Base-by-base conservation (phyloP, 2,329 filamentous ascomycete genomes). In the Bipolaris cookei region DNA sequence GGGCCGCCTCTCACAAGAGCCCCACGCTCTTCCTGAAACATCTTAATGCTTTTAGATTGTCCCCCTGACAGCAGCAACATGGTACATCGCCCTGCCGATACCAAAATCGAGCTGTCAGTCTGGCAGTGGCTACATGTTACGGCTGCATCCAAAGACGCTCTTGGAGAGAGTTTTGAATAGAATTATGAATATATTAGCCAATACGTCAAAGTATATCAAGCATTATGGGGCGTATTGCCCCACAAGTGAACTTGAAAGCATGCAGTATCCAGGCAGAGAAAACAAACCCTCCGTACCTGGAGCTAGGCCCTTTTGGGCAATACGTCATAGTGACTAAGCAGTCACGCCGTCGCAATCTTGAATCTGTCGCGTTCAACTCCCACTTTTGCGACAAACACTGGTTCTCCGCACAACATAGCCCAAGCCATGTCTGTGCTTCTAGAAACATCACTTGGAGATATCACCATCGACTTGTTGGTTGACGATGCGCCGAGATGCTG, bases 401-500 rank as follows among this genome's bases (percentile, higher is more conserved):
- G 30, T 32, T 35, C 41, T 45, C 42, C 48, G 56, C 62, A 61
- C 61, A 51, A 59, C 60, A 62, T 42, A 42, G 10, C 53, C 47
- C 52, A 49, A 55, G 63, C 48, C 63, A 98, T 98, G 94, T 97
- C 92, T 62, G 94, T 97, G 53, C 84, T 98, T 28, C 83, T 99
- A 48, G 94, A 99, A 80, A 97, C 95, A 32, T 97, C 90, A 56
- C 86, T 89, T 1, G 94, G 94, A 71, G 95, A 99, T 77, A 90
- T 99, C 71, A 94, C 97, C 64, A 92, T 98, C 70, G 94, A 99
- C 76, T 84, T 99, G 21, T 82, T 97, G 59, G 88, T 95, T 49
- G 91, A 96, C 67, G 90, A 94, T 73, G 91, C 92, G 38, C 95
- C 94, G 1, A 94, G 89, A 77, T 88, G 92, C 67, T 98, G 94